Percentiles rank a stretch among this genome's conserved stretches.
Conservation (phyloP, 1,139 yeast genomes). For the Yamadazyma diospyri region DNA sequence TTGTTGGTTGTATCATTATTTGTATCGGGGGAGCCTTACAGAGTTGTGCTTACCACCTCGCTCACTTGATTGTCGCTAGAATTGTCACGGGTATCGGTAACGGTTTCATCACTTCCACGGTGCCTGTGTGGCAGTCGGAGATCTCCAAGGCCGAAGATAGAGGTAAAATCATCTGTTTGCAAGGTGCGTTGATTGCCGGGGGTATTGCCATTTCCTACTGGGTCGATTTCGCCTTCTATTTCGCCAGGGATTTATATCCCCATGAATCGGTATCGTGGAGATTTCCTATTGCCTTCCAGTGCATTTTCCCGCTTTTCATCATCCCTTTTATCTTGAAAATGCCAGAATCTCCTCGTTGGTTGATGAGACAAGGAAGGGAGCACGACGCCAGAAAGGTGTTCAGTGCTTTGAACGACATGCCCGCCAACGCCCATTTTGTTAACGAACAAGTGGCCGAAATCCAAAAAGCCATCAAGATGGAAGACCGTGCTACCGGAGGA, state of each 20-base stretch:
- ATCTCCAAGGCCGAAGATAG: constrained; percentile 32
- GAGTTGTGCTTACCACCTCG: constrained; percentile 28
- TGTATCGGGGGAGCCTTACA: constrained; percentile 36
- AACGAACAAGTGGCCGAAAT: constrained; percentile 31
- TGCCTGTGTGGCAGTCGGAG: constrained; percentile 40
- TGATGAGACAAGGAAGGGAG: constrained; percentile 33
- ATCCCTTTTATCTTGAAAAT: constrained; percentile 28
- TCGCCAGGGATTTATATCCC: constrained; percentile 18
- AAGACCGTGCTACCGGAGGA: constrained; percentile 20
- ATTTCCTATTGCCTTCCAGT: constrained; percentile 47
- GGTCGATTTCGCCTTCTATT: constrained; percentile 45
- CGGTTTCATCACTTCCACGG: constrained; percentile 34
- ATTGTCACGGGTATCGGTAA: constrained; percentile 44
- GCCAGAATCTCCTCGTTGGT: constrained; percentile 55
- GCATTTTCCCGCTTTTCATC: constrained; percentile 31
- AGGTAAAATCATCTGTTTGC: constrained; percentile 33
- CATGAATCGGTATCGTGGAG: constrained; percentile 32
- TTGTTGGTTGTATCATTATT: constrained; percentile 30
- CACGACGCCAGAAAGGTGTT: constrained; percentile 50
- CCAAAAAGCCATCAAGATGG: constrained; percentile 26
- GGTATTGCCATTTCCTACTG: constrained; percentile 43
- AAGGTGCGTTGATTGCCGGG: constrained; percentile 35
- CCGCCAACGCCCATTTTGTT: constrained; percentile 23
- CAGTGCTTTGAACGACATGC: constrained; percentile 39
- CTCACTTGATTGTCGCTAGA: constrained; percentile 38